These are phyloP conservation scores for Suillus brevipes DNA, from an alignment of 768 basidiomycete genomes.

Conservation along the genomic window DNA sequence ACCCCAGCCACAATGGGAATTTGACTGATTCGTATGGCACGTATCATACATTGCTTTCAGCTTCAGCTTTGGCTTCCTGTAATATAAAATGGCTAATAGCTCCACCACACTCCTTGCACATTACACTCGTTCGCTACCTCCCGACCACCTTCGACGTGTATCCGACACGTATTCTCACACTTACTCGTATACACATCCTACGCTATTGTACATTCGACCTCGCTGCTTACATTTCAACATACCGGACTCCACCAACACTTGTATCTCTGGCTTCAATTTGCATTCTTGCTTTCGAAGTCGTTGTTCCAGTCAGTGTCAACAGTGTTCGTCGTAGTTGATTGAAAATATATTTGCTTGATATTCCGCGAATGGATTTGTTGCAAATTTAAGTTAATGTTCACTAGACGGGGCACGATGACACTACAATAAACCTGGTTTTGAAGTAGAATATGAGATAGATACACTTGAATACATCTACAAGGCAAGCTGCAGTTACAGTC, in stretches of 20 bases:
- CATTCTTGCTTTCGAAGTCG: not conserved
- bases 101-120: not conserved
- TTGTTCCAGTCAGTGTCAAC: not conserved
- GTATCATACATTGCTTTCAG: not conserved
- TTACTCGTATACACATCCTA: not conserved
- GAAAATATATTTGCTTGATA: not conserved
- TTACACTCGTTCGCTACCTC: not conserved
- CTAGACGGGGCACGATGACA: not conserved
- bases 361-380: not conserved
- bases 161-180: not conserved
- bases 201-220: slow-evolving; percentile 2
- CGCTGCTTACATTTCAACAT: not conserved
- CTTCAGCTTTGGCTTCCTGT: slow-evolving; percentile 1
- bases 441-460: not conserved
- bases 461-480: not conserved
- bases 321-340: not conserved
- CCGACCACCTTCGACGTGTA: not conserved
- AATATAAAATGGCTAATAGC: slow-evolving; percentile 1
- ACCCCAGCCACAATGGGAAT: slow-evolving; percentile 8
- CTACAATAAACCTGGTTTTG: not conserved
- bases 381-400: not conserved
- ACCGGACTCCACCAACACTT: not conserved
- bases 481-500: not conserved
- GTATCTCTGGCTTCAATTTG: slow-evolving; percentile 4
- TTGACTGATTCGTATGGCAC: not conserved